Evolutionary conservation across 106 monocot genomes (phyloP).

Genomic region (Allium cepa): DNA sequence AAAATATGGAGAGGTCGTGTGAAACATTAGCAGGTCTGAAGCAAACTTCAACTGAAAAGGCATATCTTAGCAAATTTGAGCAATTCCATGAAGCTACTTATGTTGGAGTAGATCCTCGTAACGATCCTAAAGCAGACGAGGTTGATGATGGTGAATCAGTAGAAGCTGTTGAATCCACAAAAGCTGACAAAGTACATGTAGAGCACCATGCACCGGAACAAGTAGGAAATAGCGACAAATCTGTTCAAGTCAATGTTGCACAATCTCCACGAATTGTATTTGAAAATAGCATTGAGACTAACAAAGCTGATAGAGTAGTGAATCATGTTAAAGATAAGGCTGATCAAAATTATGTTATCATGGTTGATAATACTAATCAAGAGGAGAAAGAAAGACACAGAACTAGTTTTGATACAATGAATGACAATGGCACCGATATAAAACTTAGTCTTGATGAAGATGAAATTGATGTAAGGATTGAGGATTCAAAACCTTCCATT

Average conservation of each 20-base stretch:
- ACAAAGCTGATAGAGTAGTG: too few relatives aligned
- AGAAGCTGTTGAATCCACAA: background rate
- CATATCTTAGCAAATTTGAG: too few relatives aligned
- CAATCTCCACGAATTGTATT: too few relatives aligned
- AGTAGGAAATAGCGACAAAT: conserved; percentile 2
- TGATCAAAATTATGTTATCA: conserved; percentile 7
- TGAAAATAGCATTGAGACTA: too few relatives aligned
- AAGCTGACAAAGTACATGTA: background rate
- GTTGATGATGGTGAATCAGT: conserved; percentile 2
- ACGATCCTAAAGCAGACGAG: conserved; percentile 3
- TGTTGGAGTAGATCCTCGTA: conserved; percentile 10
- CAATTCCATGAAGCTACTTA: too few relatives aligned
- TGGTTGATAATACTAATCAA: conserved; percentile 2
- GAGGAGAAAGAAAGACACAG: conserved; percentile 3
- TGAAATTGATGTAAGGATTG: conserved; percentile 5
- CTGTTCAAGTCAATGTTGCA: conserved; percentile 2
- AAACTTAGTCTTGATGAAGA: too few relatives aligned
- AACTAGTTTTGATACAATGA: background rate
- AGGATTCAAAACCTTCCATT: conserved; percentile 7
- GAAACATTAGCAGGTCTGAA: too few relatives aligned
- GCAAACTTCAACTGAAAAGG: too few relatives aligned
- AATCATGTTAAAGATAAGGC: background rate
- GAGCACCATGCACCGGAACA: background rate
- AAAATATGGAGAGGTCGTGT: too few relatives aligned
- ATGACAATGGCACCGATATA: background rate